Conservation (phyloP, 2,329 filamentous ascomycete genomes). For the Stemphylium beticola region DNA sequence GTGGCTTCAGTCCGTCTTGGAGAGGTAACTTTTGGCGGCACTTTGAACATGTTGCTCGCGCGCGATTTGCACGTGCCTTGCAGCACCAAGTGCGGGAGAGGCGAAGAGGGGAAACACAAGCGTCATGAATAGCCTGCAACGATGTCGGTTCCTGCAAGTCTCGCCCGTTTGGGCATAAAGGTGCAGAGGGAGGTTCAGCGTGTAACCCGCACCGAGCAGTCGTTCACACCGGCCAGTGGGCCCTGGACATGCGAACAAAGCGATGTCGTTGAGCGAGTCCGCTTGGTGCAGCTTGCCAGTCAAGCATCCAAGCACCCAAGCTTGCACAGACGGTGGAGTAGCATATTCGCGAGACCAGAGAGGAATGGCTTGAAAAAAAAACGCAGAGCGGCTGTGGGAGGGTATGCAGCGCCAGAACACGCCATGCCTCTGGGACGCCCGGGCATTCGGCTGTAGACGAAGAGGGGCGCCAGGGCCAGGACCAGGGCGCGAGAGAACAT, state of each 20-base stretch:
- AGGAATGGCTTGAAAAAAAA: neutral
- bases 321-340: conserved; percentile 9
- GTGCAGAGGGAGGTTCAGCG: conserved; percentile 27
- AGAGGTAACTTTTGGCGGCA: conserved; percentile 8
- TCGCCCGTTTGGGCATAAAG: conserved; percentile 36
- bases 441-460: conserved; percentile 18
- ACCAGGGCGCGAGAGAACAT: conserved; percentile 28
- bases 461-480: conserved; percentile 18
- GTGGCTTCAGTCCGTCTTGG: conserved; percentile 7
- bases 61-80: conserved; percentile 34
- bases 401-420: conserved; percentile 7
- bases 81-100: conserved; percentile 25
- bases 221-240: conserved; percentile 31
- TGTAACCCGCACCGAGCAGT: conserved; percentile 35
- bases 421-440: conserved; percentile 14
- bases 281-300: conserved; percentile 4
- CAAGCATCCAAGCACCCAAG: conserved; percentile 1
- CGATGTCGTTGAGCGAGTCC: conserved; percentile 23
- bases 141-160: conserved; percentile 39
- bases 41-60: neutral
- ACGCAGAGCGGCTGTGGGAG: neutral
- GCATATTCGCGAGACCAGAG: conserved; percentile 2
- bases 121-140: conserved; percentile 28
- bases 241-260: conserved; percentile 18
- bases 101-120: conserved; percentile 18